These are phyloP conservation scores for Phaeosphaeria sp. DNA, from an alignment of 2,329 filamentous ascomycete genomes.

Conservation along the genomic window DNA sequence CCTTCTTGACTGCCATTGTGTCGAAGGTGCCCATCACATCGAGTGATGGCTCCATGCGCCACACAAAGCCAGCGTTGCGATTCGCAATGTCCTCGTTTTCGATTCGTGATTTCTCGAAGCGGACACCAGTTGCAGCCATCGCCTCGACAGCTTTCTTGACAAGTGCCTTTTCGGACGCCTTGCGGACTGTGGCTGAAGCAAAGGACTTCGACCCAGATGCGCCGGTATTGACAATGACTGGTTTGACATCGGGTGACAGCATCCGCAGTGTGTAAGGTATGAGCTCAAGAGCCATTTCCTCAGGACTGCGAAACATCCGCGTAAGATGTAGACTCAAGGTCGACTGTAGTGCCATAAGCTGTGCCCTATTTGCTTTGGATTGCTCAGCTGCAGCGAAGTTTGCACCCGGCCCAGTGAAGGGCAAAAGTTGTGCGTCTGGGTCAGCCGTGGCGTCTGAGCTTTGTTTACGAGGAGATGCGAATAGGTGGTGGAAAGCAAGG, in stretches of 20 bases:
- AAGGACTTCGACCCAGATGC: conserved; percentile 45
- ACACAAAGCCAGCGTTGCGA: conserved; percentile 72
- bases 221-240: conserved; percentile 77
- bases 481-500: conserved; percentile 89
- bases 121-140: conserved; percentile 81
- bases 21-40: conserved; percentile 80
- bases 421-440: conserved; percentile 59
- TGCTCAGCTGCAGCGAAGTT: conserved; percentile 83
- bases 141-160: conserved; percentile 80
- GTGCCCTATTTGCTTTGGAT: conserved; percentile 76
- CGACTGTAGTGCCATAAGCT: conserved; percentile 75
- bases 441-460: conserved; percentile 48
- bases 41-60: conserved; percentile 92
- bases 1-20: conserved; percentile 65
- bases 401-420: conserved; percentile 82
- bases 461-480: conserved; percentile 68
- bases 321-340: conserved; percentile 74
- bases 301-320: conserved; percentile 78
- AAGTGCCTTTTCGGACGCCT: conserved; percentile 81
- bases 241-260: conserved; percentile 87
- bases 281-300: conserved; percentile 80
- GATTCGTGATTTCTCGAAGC: conserved; percentile 80
- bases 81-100: conserved; percentile 66
- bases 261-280: conserved; percentile 85
- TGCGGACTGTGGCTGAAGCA: conserved; percentile 82